Conservation (phyloP, 148 eudicot species). For the Arctostaphylos glauca region DNA sequence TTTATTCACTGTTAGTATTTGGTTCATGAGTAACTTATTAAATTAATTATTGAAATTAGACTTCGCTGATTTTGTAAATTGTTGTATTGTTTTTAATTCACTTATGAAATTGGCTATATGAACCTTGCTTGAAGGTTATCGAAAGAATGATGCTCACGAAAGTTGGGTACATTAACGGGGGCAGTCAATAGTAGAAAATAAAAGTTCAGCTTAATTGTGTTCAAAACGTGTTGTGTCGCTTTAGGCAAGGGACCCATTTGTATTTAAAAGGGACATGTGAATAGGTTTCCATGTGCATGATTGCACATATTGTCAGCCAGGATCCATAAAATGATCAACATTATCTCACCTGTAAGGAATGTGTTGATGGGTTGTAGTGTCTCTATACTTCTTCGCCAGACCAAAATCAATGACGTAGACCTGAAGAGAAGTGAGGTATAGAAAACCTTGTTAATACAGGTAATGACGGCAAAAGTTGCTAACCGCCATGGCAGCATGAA, state of each 20-base stretch:
- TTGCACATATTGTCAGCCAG: background rate
- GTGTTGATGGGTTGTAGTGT: constrained; percentile 79
- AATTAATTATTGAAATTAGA: too few species aligned
- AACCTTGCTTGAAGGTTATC: too few species aligned
- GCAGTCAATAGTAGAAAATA: too few species aligned
- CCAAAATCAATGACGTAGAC: constrained; percentile 91
- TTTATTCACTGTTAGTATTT: too few species aligned
- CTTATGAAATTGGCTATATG: too few species aligned
- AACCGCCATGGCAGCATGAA: background rate
- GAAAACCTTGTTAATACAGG: background rate
- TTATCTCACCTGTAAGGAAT: constrained; percentile 80
- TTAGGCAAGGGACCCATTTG: background rate
- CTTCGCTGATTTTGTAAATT: too few species aligned
- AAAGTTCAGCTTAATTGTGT: too few species aligned
- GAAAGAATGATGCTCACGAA: too few species aligned
- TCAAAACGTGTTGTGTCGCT: too few species aligned
- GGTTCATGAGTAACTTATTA: too few species aligned
- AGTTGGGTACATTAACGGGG: too few species aligned
- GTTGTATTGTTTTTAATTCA: too few species aligned
- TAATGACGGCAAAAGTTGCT: background rate
- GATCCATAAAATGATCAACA: constrained; percentile 15
- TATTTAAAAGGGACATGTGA: background rate
- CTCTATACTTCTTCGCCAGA: constrained; percentile 90
- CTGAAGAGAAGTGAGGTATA: constrained; percentile 30
- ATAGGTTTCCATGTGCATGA: background rate